Evolutionary conservation across 352 stramenopile species (phyloP).

Genomic region (Peronospora belbahrii): DNA sequence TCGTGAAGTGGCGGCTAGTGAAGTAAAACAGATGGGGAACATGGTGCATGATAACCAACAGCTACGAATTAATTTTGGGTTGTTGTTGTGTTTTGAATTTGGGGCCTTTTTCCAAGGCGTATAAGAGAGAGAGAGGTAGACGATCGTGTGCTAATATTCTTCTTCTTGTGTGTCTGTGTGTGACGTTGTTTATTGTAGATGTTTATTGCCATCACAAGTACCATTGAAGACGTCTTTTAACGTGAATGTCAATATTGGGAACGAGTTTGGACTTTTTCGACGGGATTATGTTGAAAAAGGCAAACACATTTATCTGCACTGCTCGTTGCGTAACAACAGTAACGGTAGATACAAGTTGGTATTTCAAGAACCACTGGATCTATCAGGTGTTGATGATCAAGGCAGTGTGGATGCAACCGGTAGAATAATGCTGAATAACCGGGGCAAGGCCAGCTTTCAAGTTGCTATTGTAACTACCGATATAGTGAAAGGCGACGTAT

Average conservation of each 20-base stretch:
- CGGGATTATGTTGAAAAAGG: conserved; percentile 36
- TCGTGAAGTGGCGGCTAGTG: conserved; percentile 35
- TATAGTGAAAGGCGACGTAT: neutral
- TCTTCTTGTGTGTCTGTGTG: conserved; percentile 4
- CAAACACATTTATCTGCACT: conserved; percentile 45
- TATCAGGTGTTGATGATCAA: conserved; percentile 8
- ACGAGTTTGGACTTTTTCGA: conserved; percentile 77
- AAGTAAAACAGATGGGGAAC: conserved; percentile 52
- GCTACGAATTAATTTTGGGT: conserved; percentile 76
- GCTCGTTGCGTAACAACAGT: conserved; percentile 33
- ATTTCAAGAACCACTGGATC: conserved; percentile 21
- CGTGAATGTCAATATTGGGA: conserved; percentile 65
- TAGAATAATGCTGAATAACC: conserved; percentile 43
- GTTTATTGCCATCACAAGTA: conserved; percentile 47
- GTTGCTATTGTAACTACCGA: conserved; percentile 24
- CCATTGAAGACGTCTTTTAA: conserved; percentile 47
- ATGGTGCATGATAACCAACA: conserved; percentile 78
- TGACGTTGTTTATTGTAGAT: conserved; percentile 35
- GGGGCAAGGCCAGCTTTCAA: conserved; percentile 49
- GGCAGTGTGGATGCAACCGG: conserved; percentile 18
- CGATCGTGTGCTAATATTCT: conserved; percentile 2
- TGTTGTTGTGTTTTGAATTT: no score
- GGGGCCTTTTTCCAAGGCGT: no score
- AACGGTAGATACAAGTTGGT: conserved; percentile 18
- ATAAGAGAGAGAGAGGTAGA: conserved; percentile 9